These are phyloP conservation scores for Amylostereum areolatum DNA, from an alignment of 1,284 basidiomycete genomes.

Conservation along the genomic window DNA sequence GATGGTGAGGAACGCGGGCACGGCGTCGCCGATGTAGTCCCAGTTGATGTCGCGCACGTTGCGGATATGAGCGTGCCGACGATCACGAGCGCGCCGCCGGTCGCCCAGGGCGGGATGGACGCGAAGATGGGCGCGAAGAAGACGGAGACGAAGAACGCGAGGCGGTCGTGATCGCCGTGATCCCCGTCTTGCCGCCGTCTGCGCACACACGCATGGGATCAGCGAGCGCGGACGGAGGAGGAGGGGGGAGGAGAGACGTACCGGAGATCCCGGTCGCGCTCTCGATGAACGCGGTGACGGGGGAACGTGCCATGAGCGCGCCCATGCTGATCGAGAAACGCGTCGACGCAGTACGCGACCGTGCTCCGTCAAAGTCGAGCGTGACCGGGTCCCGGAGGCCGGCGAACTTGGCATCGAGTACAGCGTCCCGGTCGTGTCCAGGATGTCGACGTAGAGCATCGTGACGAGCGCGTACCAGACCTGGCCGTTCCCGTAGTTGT, in stretches of 20 bases:
- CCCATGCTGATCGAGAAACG: conserved; percentile 79
- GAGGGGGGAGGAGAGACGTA: conserved; percentile 21
- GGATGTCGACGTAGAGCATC: conserved; percentile 87
- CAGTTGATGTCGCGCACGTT: conserved; percentile 87
- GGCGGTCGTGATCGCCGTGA: conserved; percentile 72
- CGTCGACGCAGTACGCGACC: conserved; percentile 81
- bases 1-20: conserved; percentile 79
- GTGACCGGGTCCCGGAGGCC: conserved; percentile 81
- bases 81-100: conserved; percentile 81
- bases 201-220: conserved; percentile 15
- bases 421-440: conserved; percentile 70
- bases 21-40: conserved; percentile 81
- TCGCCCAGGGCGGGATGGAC: conserved; percentile 84
- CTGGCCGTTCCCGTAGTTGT: conserved; percentile 57
- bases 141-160: conserved; percentile 80
- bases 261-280: conserved; percentile 73
- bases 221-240: not conserved
- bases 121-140: conserved; percentile 92
- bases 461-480: conserved; percentile 87
- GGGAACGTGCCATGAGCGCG: conserved; percentile 79
- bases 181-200: conserved; percentile 87
- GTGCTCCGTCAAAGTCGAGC: conserved; percentile 86
- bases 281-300: conserved; percentile 86
- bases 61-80: conserved; percentile 86
- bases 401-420: conserved; percentile 92